These are phyloP conservation scores for Nicotiana undulata DNA, from an alignment of 257 asterid species.

Conservation along the genomic window DNA sequence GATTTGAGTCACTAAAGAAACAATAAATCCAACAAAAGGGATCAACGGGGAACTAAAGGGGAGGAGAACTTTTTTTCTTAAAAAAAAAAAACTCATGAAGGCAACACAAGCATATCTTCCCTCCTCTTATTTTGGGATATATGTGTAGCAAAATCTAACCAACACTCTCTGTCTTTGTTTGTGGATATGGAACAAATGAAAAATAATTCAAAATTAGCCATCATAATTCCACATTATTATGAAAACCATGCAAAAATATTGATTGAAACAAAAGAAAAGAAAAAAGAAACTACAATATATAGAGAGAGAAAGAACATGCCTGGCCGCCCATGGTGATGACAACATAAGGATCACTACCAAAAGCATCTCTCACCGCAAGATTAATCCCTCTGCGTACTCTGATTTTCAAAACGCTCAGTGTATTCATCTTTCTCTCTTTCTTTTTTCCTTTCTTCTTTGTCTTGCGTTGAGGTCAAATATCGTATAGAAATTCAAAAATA, in stretches of 20 bases:
- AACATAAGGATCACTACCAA: constrained; percentile 78
- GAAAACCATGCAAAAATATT: not conserved
- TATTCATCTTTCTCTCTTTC: constrained; percentile 23
- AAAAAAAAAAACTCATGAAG: too few relatives aligned
- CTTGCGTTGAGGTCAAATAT: not conserved
- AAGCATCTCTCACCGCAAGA: constrained; percentile 72
- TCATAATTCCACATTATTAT: not conserved
- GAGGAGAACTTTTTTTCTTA: too few relatives aligned
- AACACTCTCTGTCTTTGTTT: not conserved
- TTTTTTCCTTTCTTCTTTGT: too few relatives aligned
- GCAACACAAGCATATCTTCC: too few relatives aligned
- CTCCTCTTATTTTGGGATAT: not conserved
- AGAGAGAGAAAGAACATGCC: constrained; percentile 16
- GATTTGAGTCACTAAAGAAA: too few relatives aligned
- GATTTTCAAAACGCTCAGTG: constrained; percentile 52
- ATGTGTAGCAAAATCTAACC: not conserved
- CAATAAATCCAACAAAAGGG: too few relatives aligned
- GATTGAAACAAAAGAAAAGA: not conserved
- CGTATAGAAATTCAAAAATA: not conserved
- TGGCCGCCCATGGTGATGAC: constrained; percentile 52
- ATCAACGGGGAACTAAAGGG: too few relatives aligned
- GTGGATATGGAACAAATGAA: not conserved
- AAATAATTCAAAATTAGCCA: not conserved
- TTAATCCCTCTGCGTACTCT: constrained; percentile 60
- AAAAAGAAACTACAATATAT: too few relatives aligned